Evolutionary conservation across 129 eudicot species (phyloP).

Genomic region (Erigeron canadensis): DNA sequence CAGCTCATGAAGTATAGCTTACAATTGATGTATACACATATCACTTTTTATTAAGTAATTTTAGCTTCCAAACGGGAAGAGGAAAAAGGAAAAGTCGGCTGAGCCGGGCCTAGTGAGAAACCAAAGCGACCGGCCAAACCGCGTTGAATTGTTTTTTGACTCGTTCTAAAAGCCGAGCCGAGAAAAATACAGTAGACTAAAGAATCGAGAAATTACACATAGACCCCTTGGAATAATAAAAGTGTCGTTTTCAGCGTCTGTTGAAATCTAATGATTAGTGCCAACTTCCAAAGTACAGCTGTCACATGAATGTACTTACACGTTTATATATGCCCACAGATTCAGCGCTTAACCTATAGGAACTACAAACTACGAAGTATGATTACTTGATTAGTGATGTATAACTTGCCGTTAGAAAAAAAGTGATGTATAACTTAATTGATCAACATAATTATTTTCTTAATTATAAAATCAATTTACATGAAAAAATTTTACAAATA

Average conservation of each 20-base stretch:
- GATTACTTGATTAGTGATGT: background rate
- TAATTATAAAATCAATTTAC: too few relatives aligned
- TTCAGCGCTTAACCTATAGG: slow-evolving; percentile 24
- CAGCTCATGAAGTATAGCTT: background rate
- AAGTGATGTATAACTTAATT: too few relatives aligned
- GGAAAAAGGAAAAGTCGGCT: slow-evolving; percentile 22
- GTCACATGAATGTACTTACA: slow-evolving; percentile 31
- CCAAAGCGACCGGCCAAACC: slow-evolving; percentile 25
- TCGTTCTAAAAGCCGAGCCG: slow-evolving; percentile 37
- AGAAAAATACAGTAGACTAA: slow-evolving; percentile 25
- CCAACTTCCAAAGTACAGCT: slow-evolving; percentile 38
- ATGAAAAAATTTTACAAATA: too few relatives aligned
- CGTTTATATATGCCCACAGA: slow-evolving; percentile 19
- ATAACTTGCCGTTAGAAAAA: too few relatives aligned
- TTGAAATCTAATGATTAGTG: slow-evolving; percentile 37
- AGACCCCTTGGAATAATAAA: slow-evolving; percentile 30
- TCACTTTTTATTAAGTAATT: background rate
- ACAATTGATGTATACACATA: background rate
- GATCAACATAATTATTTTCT: too few relatives aligned
- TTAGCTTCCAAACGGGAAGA: background rate
- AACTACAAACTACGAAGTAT: background rate
- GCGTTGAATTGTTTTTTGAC: slow-evolving; percentile 31
- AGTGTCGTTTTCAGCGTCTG: slow-evolving; percentile 34
- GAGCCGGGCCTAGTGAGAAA: slow-evolving; percentile 26
- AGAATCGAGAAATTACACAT: slow-evolving; percentile 13